These are phyloP conservation scores for Metarhizium anisopliae DNA, from an alignment of 2,329 filamentous ascomycete genomes.

Conservation along the genomic window DNA sequence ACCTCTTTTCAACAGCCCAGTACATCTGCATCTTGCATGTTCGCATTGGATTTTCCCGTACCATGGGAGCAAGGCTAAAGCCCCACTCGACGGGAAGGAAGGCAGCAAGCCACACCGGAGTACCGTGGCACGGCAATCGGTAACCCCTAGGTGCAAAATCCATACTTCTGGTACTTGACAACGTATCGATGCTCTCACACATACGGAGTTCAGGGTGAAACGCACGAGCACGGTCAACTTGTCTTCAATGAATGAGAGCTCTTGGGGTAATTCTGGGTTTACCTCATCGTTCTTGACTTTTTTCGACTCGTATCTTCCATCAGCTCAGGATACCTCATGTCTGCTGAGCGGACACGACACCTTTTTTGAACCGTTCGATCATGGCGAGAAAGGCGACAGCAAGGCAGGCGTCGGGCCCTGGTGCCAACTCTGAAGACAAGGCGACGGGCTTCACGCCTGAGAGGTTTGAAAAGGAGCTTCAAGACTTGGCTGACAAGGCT, in stretches of 20 bases:
- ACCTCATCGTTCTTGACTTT: neutral
- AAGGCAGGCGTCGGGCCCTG: neutral
- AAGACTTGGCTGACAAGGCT: constrained; percentile 37
- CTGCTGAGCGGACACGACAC: neutral
- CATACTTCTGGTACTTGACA: too few species aligned
- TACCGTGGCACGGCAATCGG: too few species aligned
- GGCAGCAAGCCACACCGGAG: too few species aligned
- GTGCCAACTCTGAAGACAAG: constrained; percentile 4
- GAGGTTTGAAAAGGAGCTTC: constrained; percentile 45
- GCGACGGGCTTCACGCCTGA: constrained; percentile 35
- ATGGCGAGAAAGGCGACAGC: neutral
- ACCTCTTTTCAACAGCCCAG: too few species aligned
- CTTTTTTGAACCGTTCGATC: neutral
- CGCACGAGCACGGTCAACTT: neutral
- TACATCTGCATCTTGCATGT: too few species aligned
- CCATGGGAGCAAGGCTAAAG: too few species aligned
- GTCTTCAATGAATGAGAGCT: neutral
- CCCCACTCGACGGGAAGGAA: too few species aligned
- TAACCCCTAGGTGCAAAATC: too few species aligned
- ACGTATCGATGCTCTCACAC: too few species aligned
- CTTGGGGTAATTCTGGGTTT: neutral
- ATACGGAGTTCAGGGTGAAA: neutral
- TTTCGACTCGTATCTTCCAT: too few species aligned
- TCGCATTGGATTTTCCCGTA: too few species aligned
- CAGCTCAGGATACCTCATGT: neutral